Base-by-base conservation (phyloP, 1,284 basidiomycete genomes). In the Amylostereum areolatum region DNA sequence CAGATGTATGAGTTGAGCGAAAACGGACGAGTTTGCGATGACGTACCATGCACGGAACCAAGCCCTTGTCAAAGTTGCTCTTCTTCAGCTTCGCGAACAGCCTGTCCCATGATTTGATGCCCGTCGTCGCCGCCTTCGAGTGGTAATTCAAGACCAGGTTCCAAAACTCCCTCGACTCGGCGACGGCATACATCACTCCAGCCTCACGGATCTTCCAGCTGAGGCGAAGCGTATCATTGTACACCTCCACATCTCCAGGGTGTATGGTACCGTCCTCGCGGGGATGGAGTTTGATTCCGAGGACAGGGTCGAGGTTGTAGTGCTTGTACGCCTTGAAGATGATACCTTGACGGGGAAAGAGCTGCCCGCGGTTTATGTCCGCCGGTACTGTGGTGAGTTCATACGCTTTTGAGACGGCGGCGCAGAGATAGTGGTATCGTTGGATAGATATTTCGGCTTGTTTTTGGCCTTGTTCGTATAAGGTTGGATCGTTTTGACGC, bases 71-170 rank as follows among this genome's bases (percentile, higher is more conserved):
- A 41, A 41, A 57, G 12, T 45, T 48, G n/a, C 31, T 48, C 31
- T n/a, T 36, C 53, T 59, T 55, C 24, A 61, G 32, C 37, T 36
- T 45, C 6, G 41, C 27, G 28, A 59, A 58, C 5, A 61, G 51
- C 18, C 43, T 28, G 47, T 62, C 60, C 57, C 57, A 62, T 6
- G 48, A 48, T 45, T 48, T 34, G 9, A 51, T 52, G 1, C 57
- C 58, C 4, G 59, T 62, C 35, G 57, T 61, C 6, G 39, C 45
- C 27, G 52, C 51, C 10, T 28, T 32, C 18, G 56, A 57, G 46
- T 57, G 55, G 39, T 58, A 62, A 47, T 61, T 59, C 28, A 57
- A 41, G 5, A 62, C 47, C 55, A 56, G 52, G 45, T 61, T 60
- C 51, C 50, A 61, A 29, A 60, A 62, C 32, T 46, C 47, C 4